phyloP scores from a whole-genome alignment of 768 basidiomycete genomes.

The Hydnum rufescens region DNA sequence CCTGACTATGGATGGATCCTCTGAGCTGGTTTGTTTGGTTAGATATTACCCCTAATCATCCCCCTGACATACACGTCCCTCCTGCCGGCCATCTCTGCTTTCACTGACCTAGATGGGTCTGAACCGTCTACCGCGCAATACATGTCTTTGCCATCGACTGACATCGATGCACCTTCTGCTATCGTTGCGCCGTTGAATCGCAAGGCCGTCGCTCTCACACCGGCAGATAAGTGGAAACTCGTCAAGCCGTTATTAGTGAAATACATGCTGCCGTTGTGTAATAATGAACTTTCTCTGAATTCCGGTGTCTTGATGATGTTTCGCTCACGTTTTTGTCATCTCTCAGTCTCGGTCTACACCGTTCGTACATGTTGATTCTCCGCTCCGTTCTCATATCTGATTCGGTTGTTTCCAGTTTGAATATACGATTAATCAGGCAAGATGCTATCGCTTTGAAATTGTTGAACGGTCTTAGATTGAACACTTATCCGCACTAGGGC shows the following conservation, averaged over 20 bases:
- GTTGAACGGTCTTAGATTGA: neutral
- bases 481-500: constrained; percentile 31
- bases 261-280: constrained; percentile 90
- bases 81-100: constrained; percentile 40
- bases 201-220: constrained; percentile 36
- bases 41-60: constrained; percentile 71
- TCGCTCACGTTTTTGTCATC: neutral
- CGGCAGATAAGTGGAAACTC: constrained; percentile 59
- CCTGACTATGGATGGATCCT: neutral
- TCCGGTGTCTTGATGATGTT: neutral
- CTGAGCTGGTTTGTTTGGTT: neutral
- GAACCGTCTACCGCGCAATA: constrained; percentile 15
- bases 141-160: constrained; percentile 21
- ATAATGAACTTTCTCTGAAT: no score
- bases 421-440: constrained; percentile 76
- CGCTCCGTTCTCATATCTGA: neutral
- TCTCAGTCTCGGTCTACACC: constrained; percentile 39
- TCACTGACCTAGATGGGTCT: constrained; percentile 21
- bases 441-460: constrained; percentile 3
- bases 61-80: constrained; percentile 60
- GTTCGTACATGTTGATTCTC: constrained; percentile 21
- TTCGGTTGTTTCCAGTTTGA: constrained; percentile 35
- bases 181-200: constrained; percentile 5
- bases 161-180: constrained; percentile 19
- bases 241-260: constrained; percentile 57